Conservation (phyloP, 2,329 filamentous ascomycete species). For the Ceratocystis destructans region DNA sequence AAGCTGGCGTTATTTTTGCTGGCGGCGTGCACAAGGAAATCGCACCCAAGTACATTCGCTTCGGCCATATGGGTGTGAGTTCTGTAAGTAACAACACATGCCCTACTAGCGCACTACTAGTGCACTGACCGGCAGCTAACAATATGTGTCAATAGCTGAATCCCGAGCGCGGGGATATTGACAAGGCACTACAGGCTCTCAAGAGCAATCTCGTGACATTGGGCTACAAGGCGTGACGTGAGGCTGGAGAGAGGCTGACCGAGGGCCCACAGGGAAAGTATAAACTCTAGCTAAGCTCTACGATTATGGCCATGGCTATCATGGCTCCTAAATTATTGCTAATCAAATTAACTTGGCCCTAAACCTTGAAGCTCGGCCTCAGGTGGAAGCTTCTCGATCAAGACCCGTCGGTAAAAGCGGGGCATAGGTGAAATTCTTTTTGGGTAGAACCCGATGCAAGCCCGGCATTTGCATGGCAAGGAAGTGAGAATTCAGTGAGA, state of each 20-base stretch:
- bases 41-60: conserved; percentile 80
- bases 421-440: background rate
- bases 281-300: conserved; percentile 7
- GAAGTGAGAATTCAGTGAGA: background rate
- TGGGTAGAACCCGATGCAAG: background rate
- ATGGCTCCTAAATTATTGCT: background rate
- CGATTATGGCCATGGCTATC: too few species aligned
- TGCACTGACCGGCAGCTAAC: conserved; percentile 3
- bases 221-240: conserved; percentile 36
- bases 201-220: conserved; percentile 61
- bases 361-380: too few species aligned
- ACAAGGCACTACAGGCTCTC: conserved; percentile 67
- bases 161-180: conserved; percentile 63
- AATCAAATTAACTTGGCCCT: background rate
- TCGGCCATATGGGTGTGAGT: conserved; percentile 96
- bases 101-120: too few species aligned
- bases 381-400: conserved; percentile 10
- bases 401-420: conserved; percentile 10
- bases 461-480: background rate
- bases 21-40: conserved; percentile 95
- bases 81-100: conserved; percentile 41
- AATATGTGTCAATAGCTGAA: conserved; percentile 42
- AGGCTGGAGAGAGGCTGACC: conserved; percentile 4
- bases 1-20: conserved; percentile 85
- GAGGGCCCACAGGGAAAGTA: background rate